Evolutionary conservation across 202 grass and related monocot genomes (phyloP).

Genomic region (Schoenoplectus triqueter): DNA sequence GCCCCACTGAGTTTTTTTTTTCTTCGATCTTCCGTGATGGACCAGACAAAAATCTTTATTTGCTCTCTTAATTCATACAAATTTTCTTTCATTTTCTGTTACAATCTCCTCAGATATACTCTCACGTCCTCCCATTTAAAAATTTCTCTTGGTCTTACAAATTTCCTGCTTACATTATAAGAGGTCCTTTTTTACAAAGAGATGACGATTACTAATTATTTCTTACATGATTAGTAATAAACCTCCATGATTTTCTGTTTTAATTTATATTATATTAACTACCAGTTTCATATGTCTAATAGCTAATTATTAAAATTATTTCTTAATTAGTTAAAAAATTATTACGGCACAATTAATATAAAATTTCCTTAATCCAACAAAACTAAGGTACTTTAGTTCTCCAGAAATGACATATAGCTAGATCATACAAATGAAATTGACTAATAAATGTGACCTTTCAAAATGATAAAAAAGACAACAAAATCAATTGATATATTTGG

Average conservation of each 20-base stretch:
- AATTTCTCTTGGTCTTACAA: neutral
- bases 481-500: conserved; percentile 23
- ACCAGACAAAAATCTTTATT: no score
- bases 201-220: neutral
- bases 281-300: no score
- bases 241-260: neutral
- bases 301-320: no score
- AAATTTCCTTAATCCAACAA: neutral
- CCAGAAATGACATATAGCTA: neutral
- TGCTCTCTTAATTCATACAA: no score
- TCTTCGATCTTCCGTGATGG: no score
- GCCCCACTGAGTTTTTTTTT: no score
- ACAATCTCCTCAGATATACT: no score
- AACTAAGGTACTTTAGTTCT: neutral
- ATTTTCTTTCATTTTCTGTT: no score
- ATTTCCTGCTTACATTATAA: no score
- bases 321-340: no score
- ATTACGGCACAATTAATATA: neutral
- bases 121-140: neutral
- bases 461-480: conserved; percentile 13
- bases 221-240: no score
- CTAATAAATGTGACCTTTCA: conserved; percentile 24
- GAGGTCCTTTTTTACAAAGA: no score
- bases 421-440: neutral
- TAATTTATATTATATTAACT: neutral